Conservation (phyloP, 2,329 filamentous ascomycete genomes). For the Neofusicoccum ribis region DNA sequence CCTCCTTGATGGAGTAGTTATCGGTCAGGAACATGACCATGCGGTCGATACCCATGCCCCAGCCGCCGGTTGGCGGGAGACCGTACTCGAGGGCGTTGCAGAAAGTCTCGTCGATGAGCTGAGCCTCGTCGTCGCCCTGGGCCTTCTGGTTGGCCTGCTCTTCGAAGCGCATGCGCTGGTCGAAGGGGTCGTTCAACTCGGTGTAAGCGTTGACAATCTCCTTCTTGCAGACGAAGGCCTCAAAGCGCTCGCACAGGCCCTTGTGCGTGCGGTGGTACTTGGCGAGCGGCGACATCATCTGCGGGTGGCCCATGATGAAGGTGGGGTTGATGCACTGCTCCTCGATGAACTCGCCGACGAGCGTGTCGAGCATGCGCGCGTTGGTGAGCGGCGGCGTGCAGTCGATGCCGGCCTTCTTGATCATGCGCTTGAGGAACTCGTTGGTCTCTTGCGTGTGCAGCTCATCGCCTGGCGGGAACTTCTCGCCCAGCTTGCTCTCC, state of each 20-base stretch:
- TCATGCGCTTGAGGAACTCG: conserved; percentile 78
- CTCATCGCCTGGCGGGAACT: conserved; percentile 86
- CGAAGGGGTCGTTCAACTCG: conserved; percentile 95
- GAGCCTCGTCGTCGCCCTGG: conserved; percentile 95
- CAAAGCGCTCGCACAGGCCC: conserved; percentile 93
- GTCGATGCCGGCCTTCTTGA: conserved; percentile 88
- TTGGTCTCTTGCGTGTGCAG: conserved; percentile 88
- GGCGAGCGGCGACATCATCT: conserved; percentile 92
- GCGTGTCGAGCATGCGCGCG: conserved; percentile 92
- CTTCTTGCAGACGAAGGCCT: conserved; percentile 96
- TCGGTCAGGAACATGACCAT: conserved; percentile 95
- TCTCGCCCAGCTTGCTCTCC: conserved; percentile 86
- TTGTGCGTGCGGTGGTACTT: conserved; percentile 84
- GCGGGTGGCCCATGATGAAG: conserved; percentile 79
- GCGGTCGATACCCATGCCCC: conserved; percentile 94
- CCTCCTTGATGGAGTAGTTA: conserved; percentile 95
- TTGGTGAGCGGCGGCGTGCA: conserved; percentile 91
- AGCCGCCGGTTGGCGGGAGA: conserved; percentile 90
- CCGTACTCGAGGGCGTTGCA: conserved; percentile 86
- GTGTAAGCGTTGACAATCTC: conserved; percentile 97
- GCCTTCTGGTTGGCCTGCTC: conserved; percentile 96
- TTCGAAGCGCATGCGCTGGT: conserved; percentile 87
- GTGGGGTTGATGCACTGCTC: conserved; percentile 91
- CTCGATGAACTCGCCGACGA: conserved; percentile 89
- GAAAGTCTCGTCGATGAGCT: conserved; percentile 95